Conservation (phyloP, 345 rosid species). For the Brassica carinata region DNA sequence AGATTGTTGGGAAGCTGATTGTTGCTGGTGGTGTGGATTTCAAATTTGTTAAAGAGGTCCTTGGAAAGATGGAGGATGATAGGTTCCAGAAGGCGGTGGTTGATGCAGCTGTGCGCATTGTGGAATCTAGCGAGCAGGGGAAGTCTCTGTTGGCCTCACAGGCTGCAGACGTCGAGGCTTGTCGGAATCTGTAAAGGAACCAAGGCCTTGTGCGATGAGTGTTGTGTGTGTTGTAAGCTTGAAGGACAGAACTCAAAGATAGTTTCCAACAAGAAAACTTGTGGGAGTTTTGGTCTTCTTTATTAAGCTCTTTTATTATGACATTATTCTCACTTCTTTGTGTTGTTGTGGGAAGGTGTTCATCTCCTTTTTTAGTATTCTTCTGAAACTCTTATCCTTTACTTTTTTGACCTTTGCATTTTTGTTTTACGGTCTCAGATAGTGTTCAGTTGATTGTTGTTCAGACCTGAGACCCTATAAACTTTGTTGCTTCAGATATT, state of each 20-base stretch:
- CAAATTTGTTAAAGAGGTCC: conserved; percentile 53
- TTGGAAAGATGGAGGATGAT: conserved; percentile 65
- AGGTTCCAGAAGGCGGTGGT: conserved; percentile 48
- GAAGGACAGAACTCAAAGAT: conserved; percentile 30
- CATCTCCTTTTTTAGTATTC: conserved; percentile 20
- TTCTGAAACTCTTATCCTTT: conserved; percentile 4
- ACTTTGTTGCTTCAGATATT: conserved; percentile 14
- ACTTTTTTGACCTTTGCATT: conserved; percentile 26
- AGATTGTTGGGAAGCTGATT: conserved; percentile 61
- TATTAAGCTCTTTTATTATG: conserved; percentile 4
- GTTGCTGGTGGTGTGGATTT: conserved; percentile 59
- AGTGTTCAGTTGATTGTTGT: conserved; percentile 36
- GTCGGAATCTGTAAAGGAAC: conserved; percentile 43
- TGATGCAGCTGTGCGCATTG: conserved; percentile 34
- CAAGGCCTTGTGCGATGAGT: conserved; percentile 25
- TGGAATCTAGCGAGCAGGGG: conserved; percentile 35
- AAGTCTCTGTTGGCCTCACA: conserved; percentile 31
- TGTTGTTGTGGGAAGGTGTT: conserved; percentile 21
- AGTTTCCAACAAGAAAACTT: background rate
- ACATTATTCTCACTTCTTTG: conserved; percentile 22
- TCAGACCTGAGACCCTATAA: conserved; percentile 29
- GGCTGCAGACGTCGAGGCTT: conserved; percentile 36
- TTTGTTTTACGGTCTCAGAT: conserved; percentile 31
- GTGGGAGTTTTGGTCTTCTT: conserved; percentile 17
- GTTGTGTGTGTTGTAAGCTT: conserved; percentile 38